Conservation (phyloP, 1,284 basidiomycete species). For the Apiotrichum laibachii region DNA sequence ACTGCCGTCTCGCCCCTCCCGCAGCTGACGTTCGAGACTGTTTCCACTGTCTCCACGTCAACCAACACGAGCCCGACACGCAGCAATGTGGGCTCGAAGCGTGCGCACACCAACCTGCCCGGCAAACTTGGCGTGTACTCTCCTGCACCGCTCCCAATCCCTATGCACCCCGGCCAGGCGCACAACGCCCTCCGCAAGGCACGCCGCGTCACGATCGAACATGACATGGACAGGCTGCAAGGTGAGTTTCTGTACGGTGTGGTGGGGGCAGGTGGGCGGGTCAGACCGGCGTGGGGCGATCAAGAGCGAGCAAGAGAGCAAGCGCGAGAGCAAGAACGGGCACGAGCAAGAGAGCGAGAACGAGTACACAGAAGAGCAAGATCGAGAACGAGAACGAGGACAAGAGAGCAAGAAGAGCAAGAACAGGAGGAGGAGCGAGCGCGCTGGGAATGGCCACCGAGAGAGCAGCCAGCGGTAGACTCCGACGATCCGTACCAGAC, state of each 20-base stretch:
- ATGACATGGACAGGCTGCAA: conserved; percentile 44
- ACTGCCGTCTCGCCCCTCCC: neutral
- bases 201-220: conserved; percentile 48
- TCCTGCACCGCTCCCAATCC: conserved; percentile 34
- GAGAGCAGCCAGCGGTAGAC: no score
- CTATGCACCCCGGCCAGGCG: conserved; percentile 41
- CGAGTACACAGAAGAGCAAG: no score
- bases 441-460: no score
- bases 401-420: no score
- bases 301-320: no score
- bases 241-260: conserved; percentile 28
- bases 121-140: neutral
- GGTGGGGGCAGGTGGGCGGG: no score
- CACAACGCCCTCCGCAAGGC: conserved; percentile 30
- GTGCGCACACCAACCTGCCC: conserved; percentile 26
- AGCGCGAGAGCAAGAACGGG: no score
- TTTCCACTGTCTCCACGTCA: conserved; percentile 1
- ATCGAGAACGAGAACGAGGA: no score
- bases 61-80: conserved; percentile 1
- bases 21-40: neutral
- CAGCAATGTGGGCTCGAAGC: neutral
- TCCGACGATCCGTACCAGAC: no score
- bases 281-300: no score
- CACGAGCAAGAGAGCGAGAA: no score
- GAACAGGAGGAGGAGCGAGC: no score